Evolutionary conservation across 306 rosid genomes (phyloP).

Genomic region (Neltuma alba): DNA sequence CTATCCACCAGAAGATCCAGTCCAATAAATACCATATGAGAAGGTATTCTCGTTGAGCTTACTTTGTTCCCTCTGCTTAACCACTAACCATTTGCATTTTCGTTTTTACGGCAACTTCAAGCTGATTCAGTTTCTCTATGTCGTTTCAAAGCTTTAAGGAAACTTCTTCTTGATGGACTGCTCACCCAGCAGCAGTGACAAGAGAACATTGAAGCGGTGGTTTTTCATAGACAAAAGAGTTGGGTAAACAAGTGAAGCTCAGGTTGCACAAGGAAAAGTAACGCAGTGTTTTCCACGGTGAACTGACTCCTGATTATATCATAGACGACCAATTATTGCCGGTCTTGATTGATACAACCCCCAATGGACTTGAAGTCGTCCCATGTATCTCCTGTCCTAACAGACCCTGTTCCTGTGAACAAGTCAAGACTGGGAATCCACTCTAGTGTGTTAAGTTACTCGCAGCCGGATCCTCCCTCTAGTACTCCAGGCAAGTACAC

Average conservation of each 20-base stretch:
- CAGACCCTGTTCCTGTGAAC: constrained; percentile 71
- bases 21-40: constrained; percentile 1
- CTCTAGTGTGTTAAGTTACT: constrained; percentile 34
- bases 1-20: neutral
- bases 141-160: neutral
- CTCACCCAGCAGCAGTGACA: constrained; percentile 51
- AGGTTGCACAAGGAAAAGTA: constrained; percentile 6
- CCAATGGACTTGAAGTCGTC: constrained; percentile 80
- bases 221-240: constrained; percentile 91
- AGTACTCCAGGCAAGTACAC: constrained; percentile 56
- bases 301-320: constrained; percentile 12
- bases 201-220: constrained; percentile 88
- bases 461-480: constrained; percentile 67
- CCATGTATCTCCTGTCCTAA: constrained; percentile 67
- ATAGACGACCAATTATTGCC: neutral
- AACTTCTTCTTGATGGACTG: constrained; percentile 13
- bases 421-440: constrained; percentile 80
- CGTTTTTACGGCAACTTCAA: neutral
- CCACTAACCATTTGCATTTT: neutral
- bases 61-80: neutral
- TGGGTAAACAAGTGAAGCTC: constrained; percentile 50
- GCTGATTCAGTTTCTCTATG: neutral
- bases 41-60: neutral
- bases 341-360: constrained; percentile 4
- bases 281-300: constrained; percentile 10